A percentile compares a stretch with the other conserved stretches of the same genome.
phyloP scores from a whole-genome alignment of 495 filamentous ascomycete genomes.

The Penicillium alfredii region DNA sequence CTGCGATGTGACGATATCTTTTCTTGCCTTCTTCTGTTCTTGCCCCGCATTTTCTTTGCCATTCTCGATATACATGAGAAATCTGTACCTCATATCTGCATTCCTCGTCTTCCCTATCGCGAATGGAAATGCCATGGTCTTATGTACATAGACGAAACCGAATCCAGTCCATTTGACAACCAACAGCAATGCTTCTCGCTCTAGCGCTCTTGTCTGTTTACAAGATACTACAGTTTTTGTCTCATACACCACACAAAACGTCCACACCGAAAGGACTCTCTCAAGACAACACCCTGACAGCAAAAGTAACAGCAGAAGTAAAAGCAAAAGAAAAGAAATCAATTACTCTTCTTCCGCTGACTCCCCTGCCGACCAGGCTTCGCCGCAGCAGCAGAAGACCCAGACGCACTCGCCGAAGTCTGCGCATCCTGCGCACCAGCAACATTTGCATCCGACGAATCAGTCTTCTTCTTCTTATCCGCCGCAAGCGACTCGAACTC shows the following conservation, averaged over 20 bases:
- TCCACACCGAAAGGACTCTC: no score
- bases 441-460: conserved; percentile 10
- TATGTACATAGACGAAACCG: conserved; percentile 19
- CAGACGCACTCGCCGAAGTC: conserved; percentile 8
- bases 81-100: conserved; percentile 13
- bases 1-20: conserved; percentile 19
- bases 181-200: no score
- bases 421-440: background rate
- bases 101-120: conserved; percentile 7
- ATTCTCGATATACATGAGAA: no score
- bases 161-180: background rate
- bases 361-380: conserved; percentile 19
- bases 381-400: conserved; percentile 3
- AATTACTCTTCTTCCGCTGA: conserved; percentile 25
- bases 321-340: background rate
- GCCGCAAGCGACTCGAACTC: conserved; percentile 59
- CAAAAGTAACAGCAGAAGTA: background rate
- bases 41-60: background rate
- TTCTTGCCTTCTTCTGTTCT: conserved; percentile 7
- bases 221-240: no score
- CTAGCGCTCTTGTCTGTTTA: no score
- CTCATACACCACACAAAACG: background rate
- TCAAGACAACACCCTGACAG: background rate
- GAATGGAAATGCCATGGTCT: conserved; percentile 11
- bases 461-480: conserved; percentile 45